Evolutionary conservation across 176 grass and related monocot genomes (phyloP).

Genomic region (Otatea glauca): DNA sequence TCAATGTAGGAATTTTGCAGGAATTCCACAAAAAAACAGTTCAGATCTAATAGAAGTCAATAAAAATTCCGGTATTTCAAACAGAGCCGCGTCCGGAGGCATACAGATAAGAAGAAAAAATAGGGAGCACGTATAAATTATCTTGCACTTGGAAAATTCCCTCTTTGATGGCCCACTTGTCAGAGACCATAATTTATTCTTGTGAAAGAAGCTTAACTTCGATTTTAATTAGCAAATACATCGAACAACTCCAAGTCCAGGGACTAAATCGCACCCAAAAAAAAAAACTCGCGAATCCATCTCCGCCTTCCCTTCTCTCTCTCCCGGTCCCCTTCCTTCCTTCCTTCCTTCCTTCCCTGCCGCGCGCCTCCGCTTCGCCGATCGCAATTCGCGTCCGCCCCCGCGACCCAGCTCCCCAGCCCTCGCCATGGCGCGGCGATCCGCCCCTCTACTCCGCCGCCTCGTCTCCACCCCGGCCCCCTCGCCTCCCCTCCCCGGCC

Average conservation of each 20-base stretch:
- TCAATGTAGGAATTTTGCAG: no score
- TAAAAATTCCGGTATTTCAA: no score
- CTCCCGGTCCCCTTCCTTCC: background rate
- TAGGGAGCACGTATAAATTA: background rate
- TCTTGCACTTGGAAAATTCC: background rate
- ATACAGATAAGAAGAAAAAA: background rate
- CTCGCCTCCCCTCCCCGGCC: slow-evolving; percentile 32
- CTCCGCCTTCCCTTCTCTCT: slow-evolving; percentile 35
- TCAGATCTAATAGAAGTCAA: no score
- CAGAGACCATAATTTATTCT: background rate
- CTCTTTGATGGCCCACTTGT: background rate
- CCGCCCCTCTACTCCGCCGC: slow-evolving; percentile 61
- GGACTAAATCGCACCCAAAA: background rate
- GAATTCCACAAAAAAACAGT: no score
- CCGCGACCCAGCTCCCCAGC: background rate
- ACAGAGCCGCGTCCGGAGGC: no score
- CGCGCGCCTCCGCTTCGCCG: slow-evolving; percentile 36
- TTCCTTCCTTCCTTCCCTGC: slow-evolving; percentile 20
- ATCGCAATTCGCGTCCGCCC: slow-evolving; percentile 52
- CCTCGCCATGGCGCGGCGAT: slow-evolving; percentile 73
- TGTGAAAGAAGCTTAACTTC: background rate
- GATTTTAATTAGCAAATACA: background rate
- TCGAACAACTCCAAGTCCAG: background rate
- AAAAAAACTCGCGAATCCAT: slow-evolving; percentile 18
- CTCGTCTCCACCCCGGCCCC: slow-evolving; percentile 19